Evolutionary conservation across 2,329 filamentous ascomycete genomes (phyloP).

Genomic region (Trichoderma pleuroti): DNA sequence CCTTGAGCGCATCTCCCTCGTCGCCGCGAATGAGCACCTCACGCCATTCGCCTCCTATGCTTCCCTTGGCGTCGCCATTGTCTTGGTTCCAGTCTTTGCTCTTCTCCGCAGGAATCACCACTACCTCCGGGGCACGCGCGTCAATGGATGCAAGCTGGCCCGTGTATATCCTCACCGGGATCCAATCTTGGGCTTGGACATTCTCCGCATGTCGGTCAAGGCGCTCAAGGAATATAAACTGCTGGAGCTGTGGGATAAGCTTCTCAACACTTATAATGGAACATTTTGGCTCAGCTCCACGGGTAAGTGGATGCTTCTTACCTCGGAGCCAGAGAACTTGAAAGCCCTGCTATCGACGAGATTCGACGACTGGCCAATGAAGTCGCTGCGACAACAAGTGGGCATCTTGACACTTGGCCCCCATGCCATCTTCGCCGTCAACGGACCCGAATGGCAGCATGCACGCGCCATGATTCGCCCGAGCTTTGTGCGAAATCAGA

Average conservation of each 20-base stretch:
- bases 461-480: slow-evolving; percentile 51
- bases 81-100: slow-evolving; percentile 19
- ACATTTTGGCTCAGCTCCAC: slow-evolving; percentile 34
- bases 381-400: slow-evolving; percentile 33
- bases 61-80: slow-evolving; percentile 20
- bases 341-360: slow-evolving; percentile 51
- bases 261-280: slow-evolving; percentile 34
- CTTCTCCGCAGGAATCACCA: slow-evolving; percentile 22
- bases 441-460: slow-evolving; percentile 52
- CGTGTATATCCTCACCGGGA: slow-evolving; percentile 49
- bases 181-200: slow-evolving; percentile 51
- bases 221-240: slow-evolving; percentile 36
- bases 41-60: slow-evolving; percentile 12
- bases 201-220: slow-evolving; percentile 39
- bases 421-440: slow-evolving; percentile 52
- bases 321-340: slow-evolving; percentile 52
- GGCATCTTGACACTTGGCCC: slow-evolving; percentile 45
- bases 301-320: slow-evolving; percentile 43
- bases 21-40: background rate
- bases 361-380: slow-evolving; percentile 52
- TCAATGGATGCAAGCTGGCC: slow-evolving; percentile 47
- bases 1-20: slow-evolving; percentile 1
- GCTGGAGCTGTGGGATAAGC: slow-evolving; percentile 31
- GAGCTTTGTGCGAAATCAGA: slow-evolving; percentile 50
- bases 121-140: slow-evolving; percentile 29